Evolutionary conservation across 2,329 filamentous ascomycete genomes (phyloP), one percentile per base, ranked within the genome.

Genomic region (Colletotrichum siamense): DNA sequence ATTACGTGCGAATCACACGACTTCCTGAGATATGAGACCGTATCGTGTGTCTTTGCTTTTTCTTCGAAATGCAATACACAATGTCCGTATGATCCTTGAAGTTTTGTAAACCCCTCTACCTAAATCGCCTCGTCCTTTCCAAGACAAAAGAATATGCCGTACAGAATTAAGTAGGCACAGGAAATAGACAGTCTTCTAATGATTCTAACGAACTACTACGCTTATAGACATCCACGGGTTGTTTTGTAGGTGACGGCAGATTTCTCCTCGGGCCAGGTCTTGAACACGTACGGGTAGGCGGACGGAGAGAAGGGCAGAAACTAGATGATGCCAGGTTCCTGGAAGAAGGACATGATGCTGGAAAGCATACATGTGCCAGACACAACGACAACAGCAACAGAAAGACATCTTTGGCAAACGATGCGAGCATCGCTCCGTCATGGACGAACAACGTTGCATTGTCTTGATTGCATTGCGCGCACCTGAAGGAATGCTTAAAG

Each of bases 221-320:
- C 34, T 36, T 36, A 16, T 16, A 36, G 0, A 1, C 15, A 36
- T 36, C 34, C 34, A 0, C 6, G 34, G 34, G 34, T 36, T 36
- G 4, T 36, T 0, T 36, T 36, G 15, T 18, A 18, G 39, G 16
- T n/a, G 8, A n/a, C 39, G 18, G 16, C 2, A 0, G 9, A n/a
- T n/a, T 6, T 18, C 18, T n/a, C 3, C 39, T 44, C 18, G 18
- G 9, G 39, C 3, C 39, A 2, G 9, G 18, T 12, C 18, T n/a
- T n/a, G 5, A 3, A 6, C 18, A 44, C 18, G 36, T 6, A 2
- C 36, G 16, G 5, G 16, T 18, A 44, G 8, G 3, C 39, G 9
- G 18, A n/a, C 18, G 18, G 39, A 44, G 9, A 6, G 18, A n/a
- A 2, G 18, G 36, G 5, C 8, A n/a, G 18, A 44, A 6, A 44